Evolutionary conservation across 192 early-diverging fungal species (phyloP), one percentile per base, ranked within the genome.

Genomic region (Coemansia sp.): DNA sequence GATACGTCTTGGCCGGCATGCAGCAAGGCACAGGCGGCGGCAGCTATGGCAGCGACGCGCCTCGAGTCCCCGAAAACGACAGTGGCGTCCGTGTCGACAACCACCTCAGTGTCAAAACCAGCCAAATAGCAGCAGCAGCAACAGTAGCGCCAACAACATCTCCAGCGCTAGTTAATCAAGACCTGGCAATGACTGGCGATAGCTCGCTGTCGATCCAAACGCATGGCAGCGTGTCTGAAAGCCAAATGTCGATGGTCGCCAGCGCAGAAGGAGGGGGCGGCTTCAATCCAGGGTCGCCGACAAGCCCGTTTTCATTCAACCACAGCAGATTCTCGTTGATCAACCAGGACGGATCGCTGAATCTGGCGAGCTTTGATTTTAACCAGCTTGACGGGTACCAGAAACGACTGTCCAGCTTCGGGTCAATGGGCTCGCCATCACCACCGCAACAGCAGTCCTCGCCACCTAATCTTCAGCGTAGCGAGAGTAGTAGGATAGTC

Each of bases 321-420:
- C 80, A 83, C 59, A 83, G 80, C 56, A 68, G 80, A 10, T 83
- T 68, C 72, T 83, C 80, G 52, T 63, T 83, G 52, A 66, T 83
- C 72, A 83, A 83, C 66, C 71, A 73, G 53, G 80, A 83, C 58
- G 80, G 80, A 10, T 83, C 75, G 14, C 60, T 83, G 41, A 83
- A 83, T 53, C 68, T 83, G 18, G 60, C 64, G 15, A 83, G 58
- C 59, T 77, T 63, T 53, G 71, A 83, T 51, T 83, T 83, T 48
- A 75, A 75, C 23, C 75, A 83, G 63, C 63, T 83, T 12, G 80
- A 83, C 20, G 69, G 75, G 11, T 83, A 83, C 72, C 80, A 77
- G 60, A 69, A 77, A 63, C 72, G 64, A 0, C 63, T 83, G 23
- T 77, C 78, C 0, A 63, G 57, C 21, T 66, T 74, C 0, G 58